These are phyloP conservation scores for Chrysophaeum taylorii DNA, from an alignment of 352 stramenopile species.

Conservation along the genomic window DNA sequence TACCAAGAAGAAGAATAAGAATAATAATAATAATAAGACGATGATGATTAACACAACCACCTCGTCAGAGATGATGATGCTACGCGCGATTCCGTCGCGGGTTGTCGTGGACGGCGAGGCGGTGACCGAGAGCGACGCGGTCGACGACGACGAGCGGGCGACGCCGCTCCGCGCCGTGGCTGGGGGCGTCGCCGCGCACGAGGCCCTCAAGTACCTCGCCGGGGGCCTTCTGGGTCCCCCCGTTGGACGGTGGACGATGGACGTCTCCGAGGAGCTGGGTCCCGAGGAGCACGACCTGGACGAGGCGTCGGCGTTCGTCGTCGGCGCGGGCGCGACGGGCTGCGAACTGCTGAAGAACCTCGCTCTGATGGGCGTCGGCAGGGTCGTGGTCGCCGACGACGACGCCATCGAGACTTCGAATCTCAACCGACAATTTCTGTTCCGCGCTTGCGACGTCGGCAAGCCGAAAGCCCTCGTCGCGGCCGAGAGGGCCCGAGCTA, in stretches of 20 bases:
- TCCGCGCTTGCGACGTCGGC: constrained; percentile 56
- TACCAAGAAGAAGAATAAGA: too few relatives aligned
- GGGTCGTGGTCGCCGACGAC: constrained; percentile 93
- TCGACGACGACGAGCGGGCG: too few relatives aligned
- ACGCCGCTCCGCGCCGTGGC: too few relatives aligned
- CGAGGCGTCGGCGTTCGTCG: constrained; percentile 79
- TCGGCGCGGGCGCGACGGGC: constrained; percentile 93
- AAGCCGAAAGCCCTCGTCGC: not conserved
- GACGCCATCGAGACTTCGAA: constrained; percentile 98
- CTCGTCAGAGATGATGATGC: too few relatives aligned
- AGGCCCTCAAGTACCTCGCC: constrained; percentile 81
- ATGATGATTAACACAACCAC: too few relatives aligned
- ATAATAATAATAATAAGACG: too few relatives aligned
- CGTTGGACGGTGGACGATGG: not conserved
- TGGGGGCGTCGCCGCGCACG: constrained; percentile 79
- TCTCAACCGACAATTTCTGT: constrained; percentile 96
- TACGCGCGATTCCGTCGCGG: too few relatives aligned
- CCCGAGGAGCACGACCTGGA: constrained; percentile 44
- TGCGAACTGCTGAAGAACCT: constrained; percentile 99
- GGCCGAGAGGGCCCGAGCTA: not conserved
- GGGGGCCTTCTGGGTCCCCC: constrained; percentile 26
- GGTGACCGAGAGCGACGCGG: too few relatives aligned
- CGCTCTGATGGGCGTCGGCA: constrained; percentile 89
- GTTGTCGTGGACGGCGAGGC: too few relatives aligned
- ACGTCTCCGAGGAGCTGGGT: not conserved